Evolutionary conservation across 768 basidiomycete species (phyloP), one percentile per base, ranked within the genome.

Genomic region (Rhizopogon vulgaris): DNA sequence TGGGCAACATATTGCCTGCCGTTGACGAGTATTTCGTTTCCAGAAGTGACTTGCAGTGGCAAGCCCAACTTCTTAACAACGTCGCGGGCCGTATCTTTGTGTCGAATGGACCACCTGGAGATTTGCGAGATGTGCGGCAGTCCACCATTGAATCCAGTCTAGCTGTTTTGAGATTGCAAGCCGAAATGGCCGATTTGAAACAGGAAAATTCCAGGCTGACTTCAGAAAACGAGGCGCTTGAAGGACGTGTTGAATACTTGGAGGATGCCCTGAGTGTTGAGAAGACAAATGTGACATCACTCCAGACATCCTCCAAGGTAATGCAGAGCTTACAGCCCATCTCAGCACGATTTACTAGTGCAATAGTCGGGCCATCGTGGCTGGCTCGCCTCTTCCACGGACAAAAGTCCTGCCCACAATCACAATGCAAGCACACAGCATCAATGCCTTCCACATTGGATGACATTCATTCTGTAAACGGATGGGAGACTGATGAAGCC

Each of bases 21-120:
- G 70, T 78, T 52, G 83, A 85, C 51, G 60, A 69, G 45, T 53
- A 59, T 30, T 51, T 81, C 25, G 60, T 81, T 12, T 58, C 63
- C n/a, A 73, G 79, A 46, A 56, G 67, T 12, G 65, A 67, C 10
- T 61, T 83, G 38, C 78, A 78, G 54, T 87, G 84, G 83, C 78
- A 87, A 57, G 78, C 81, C 0, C 81, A 84, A 52, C 74, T 85
- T 3, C 72, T 87, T 24, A 66, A 72, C 3, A 74, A 84, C 48
- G 84, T 74, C 56, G 83, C 82, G 0, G 82, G 78, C 0, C 78
- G 85, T 51, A 64, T 81, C 46, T 76, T 83, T 55, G 62, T 76
- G 10, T 69, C 77, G 1, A 68, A 60, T n/a, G 54, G 60, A 22
- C 49, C 48, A 37, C 53, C 56, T 39, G 27, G 49, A 15, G 63